phyloP scores from a whole-genome alignment of 1,139 yeast species.

The Taphrina populina region DNA sequence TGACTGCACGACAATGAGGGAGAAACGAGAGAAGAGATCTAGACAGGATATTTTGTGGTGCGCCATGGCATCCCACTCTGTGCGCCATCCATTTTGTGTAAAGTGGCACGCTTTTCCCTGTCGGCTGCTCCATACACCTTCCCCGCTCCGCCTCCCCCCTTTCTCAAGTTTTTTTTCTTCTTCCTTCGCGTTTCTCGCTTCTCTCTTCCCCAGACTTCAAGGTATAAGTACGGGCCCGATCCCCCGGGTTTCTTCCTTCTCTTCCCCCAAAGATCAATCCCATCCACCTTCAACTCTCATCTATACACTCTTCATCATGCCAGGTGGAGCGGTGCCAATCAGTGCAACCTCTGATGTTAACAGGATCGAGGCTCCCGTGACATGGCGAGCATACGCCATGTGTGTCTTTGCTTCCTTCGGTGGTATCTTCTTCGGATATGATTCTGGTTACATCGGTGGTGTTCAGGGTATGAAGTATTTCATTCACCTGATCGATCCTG shows the following conservation, averaged over 20 bases:
- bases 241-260: constrained; percentile 9
- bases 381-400: constrained; percentile 36
- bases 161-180: not conserved
- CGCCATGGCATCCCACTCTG: too few relatives aligned
- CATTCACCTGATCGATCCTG: constrained; percentile 47
- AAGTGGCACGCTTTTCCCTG: too few relatives aligned
- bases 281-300: not conserved
- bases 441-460: constrained; percentile 62
- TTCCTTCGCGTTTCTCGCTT: too few relatives aligned
- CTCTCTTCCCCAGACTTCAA: not conserved
- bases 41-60: too few relatives aligned
- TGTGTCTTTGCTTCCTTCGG: constrained; percentile 54
- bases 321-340: constrained; percentile 30
- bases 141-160: not conserved
- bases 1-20: too few relatives aligned
- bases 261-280: constrained; percentile 6
- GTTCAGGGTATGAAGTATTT: constrained; percentile 57
- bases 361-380: constrained; percentile 35
- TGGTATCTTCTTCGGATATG: constrained; percentile 60
- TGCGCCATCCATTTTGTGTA: too few relatives aligned
- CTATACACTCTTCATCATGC: constrained; percentile 1
- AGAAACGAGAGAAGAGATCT: too few relatives aligned
- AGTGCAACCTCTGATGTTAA: constrained; percentile 23
- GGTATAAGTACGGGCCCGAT: not conserved
- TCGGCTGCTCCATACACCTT: not conserved